These are phyloP conservation scores for Coemansia sp. DNA, from an alignment of 192 early-diverging fungal genomes.

Conservation along the genomic window DNA sequence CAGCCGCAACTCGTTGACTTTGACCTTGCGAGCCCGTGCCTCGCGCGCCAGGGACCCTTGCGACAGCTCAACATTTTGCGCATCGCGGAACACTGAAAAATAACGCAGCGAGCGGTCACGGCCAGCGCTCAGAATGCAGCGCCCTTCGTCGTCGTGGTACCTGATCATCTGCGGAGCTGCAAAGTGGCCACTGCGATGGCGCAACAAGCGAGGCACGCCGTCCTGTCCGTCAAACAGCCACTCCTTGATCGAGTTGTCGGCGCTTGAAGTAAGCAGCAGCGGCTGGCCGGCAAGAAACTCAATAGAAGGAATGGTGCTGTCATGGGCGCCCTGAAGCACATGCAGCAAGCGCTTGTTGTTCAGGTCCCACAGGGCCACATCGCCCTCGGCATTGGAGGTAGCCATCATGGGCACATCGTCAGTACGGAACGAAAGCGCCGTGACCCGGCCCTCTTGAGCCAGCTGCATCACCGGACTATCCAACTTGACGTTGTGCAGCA, in stretches of 20 bases:
- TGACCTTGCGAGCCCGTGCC: conserved; percentile 63
- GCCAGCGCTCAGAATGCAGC: conserved; percentile 78
- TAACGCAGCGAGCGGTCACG: conserved; percentile 81
- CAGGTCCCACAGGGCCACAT: conserved; percentile 94
- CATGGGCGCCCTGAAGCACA: conserved; percentile 87
- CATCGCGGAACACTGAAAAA: conserved; percentile 86
- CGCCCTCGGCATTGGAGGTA: conserved; percentile 83
- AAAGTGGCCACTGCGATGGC: conserved; percentile 85
- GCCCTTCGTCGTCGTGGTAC: conserved; percentile 77
- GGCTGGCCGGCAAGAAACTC: conserved; percentile 87
- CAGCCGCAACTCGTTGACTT: conserved; percentile 71
- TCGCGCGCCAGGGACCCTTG: conserved; percentile 60
- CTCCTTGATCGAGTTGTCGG: conserved; percentile 94
- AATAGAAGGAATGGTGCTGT: conserved; percentile 72
- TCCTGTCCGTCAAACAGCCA: conserved; percentile 94
- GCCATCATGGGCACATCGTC: conserved; percentile 91
- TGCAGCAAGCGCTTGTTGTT: conserved; percentile 72
- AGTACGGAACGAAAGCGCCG: conserved; percentile 89
- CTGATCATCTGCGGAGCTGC: conserved; percentile 80
- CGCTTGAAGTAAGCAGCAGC: conserved; percentile 82
- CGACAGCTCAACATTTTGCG: conserved; percentile 85
- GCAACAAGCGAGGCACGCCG: conserved; percentile 79
- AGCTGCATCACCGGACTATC: conserved; percentile 80
- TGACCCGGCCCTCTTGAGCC: conserved; percentile 88
- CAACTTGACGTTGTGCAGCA: conserved; percentile 83